Percentiles rank a stretch among this genome's conserved stretches.
phyloP scores from a whole-genome alignment of 441 rosid genomes.

The Omphalea diandra region DNA sequence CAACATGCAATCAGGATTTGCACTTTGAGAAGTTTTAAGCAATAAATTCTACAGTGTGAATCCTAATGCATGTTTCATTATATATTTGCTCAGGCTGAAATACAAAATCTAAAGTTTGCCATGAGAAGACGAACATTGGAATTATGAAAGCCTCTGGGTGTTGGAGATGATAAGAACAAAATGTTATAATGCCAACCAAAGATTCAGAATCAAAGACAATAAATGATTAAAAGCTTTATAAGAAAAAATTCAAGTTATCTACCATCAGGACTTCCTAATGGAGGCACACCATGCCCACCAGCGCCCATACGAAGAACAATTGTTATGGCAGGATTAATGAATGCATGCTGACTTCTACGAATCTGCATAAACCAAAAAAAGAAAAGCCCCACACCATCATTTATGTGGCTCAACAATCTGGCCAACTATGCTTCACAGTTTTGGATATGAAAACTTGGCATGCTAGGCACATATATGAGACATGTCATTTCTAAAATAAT shows the following conservation, averaged over 20 bases:
- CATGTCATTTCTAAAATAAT: background rate
- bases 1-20: background rate
- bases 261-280: constrained; percentile 98
- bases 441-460: background rate
- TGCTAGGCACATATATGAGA: background rate
- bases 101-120: background rate
- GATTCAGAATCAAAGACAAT: constrained; percentile 5
- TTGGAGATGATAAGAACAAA: constrained; percentile 1
- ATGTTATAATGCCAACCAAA: background rate
- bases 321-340: constrained; percentile 96
- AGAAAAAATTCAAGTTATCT: constrained; percentile 6
- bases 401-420: constrained; percentile 13
- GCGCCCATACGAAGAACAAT: constrained; percentile 96
- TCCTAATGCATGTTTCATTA: background rate
- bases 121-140: background rate
- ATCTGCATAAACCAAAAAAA: constrained; percentile 47
- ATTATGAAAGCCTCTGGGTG: background rate
- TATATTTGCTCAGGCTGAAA: background rate
- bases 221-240: constrained; percentile 1
- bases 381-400: constrained; percentile 13
- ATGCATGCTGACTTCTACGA: constrained; percentile 95
- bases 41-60: background rate
- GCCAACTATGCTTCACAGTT: background rate
- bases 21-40: constrained; percentile 1
- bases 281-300: constrained; percentile 99